Evolutionary conservation across 148 eudicot species (phyloP), one percentile per base, ranked within the genome.

Genomic region (Vaccinium vitisidaea): DNA sequence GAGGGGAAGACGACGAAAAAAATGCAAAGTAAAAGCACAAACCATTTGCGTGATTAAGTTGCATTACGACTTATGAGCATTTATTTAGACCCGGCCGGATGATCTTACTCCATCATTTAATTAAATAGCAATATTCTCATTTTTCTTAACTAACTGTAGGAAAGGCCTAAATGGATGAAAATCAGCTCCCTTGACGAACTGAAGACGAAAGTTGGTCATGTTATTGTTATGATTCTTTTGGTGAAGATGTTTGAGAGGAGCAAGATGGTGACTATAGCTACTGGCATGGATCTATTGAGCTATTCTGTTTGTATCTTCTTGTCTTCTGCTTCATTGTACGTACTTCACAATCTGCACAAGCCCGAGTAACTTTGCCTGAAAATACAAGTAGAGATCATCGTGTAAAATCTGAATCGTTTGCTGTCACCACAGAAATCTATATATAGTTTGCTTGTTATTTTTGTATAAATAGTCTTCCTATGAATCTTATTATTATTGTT

Each of bases 171-270:
- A 89, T 97, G 98, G 99, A 97, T 97, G 99, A 94, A 95, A 86
- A 95, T 97, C 67, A 90, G 93, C 89, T 97, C 99, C 7, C 96
- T 97, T 5, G 98, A 93, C 46, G 98, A 94, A 85, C 82, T 97
- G 79, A 97, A 97, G 90, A 97, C 99, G 19, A 97, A 94, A 89
- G 98, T 97, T 39, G 99, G 99, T 27, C 99, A 97, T 83, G 98
- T 95, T 0, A 95, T 97, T 2, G 99, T 97, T 70, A 97, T 97
- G 99, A 95, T 97, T 87, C 94, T 95, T 80, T 86, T 97, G 2
- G 98, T 97, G 63, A 95, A 97, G 89, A 97, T 97, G 98, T 97
- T 97, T 53, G 98, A 97, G 86, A 95, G 96, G 89, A 97, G 99
- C 93, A 97, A 95, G 87, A 95, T 95, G 98, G 99, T 97, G 84